Base-by-base conservation (phyloP, 2,329 filamentous ascomycete species). In the Penicillium sp. region DNA sequence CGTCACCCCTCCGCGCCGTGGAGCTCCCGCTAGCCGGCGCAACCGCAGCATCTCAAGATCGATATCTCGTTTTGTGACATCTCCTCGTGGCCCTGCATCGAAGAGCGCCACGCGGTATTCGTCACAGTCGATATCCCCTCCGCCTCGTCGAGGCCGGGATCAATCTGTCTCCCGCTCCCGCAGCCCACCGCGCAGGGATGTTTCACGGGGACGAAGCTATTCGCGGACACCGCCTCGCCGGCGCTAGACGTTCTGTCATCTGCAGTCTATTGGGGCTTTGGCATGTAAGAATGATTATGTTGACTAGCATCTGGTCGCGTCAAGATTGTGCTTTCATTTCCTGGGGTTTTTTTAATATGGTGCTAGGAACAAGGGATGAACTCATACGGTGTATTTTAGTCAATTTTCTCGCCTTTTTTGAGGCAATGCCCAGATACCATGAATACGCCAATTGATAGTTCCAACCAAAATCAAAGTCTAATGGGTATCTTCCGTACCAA, bases 11-110 rank as follows among this genome's bases (percentile, higher is more conserved):
- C 63, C 63, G 40, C 60, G 59, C 23, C 59, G 57, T 39, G 49
- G 55, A 28, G 55, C 43, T 20, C 49, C 54, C 29, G 50, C 49
- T 38, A 44, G 46, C 23, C 55, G 62, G 35, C 59, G 62, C 47
- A 53, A 47, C 25, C 62, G 62, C 39, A 68, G 65, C 45, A 65
- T 65, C 46, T 66, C 68, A 6, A 48, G 66, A 46, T 71, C 67
- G 2, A 37, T 54, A 2, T 68, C 66, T 9, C 63, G 66, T 25
- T 69, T 66, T 13, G 48, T 50, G 24, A 51, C 58, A 2, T 56
- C 57, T 33, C 59, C 58, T 20, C 64, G 57, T 40, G 52, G 42
- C 27, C 43, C 50, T 10, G 51, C 46, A 8, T 47, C 56, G 1
- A 57, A 54, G 31, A 25, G 6, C 18, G 54, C 50, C 8, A 57